Evolutionary conservation across 208 protist genomes (phyloP).

Genomic region (Spongospora subterranea): DNA sequence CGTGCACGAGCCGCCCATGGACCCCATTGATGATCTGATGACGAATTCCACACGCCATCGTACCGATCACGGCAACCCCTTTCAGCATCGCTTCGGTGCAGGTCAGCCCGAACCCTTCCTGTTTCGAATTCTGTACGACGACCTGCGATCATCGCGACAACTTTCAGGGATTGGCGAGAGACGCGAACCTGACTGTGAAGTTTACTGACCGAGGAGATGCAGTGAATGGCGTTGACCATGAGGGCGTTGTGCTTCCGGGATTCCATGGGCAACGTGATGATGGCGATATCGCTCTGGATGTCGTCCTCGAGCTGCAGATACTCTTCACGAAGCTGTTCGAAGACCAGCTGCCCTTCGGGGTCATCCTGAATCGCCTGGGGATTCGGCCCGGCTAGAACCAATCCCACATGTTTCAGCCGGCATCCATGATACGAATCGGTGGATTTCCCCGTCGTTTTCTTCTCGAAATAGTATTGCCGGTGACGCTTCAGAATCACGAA

Average conservation of each 20-base stretch:
- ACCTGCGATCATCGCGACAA: neutral
- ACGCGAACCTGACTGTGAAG: neutral
- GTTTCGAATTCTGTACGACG: slow-evolving; percentile 28
- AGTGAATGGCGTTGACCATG: slow-evolving; percentile 33
- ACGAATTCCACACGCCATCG: slow-evolving; percentile 14
- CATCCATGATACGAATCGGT: neutral
- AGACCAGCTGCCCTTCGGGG: neutral
- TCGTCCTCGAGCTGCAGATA: slow-evolving; percentile 7
- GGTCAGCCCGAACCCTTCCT: slow-evolving; percentile 17
- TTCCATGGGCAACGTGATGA: slow-evolving; percentile 21
- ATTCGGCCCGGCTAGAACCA: slow-evolving; percentile 22
- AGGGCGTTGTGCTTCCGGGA: slow-evolving; percentile 1
- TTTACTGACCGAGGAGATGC: neutral
- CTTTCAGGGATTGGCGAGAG: neutral
- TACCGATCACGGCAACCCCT: neutral
- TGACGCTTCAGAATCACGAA: neutral
- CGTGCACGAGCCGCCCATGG: neutral
- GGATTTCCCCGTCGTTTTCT: neutral
- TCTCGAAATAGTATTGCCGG: neutral
- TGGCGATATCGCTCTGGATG: neutral
- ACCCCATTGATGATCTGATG: slow-evolving; percentile 22
- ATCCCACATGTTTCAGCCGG: neutral
- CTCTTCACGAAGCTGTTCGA: neutral
- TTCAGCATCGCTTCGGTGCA: slow-evolving; percentile 55
- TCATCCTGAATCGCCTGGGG: slow-evolving; percentile 25